Evolutionary conservation across 2,329 filamentous ascomycete genomes (phyloP).

Genomic region (Aureobasidium subglaciale): DNA sequence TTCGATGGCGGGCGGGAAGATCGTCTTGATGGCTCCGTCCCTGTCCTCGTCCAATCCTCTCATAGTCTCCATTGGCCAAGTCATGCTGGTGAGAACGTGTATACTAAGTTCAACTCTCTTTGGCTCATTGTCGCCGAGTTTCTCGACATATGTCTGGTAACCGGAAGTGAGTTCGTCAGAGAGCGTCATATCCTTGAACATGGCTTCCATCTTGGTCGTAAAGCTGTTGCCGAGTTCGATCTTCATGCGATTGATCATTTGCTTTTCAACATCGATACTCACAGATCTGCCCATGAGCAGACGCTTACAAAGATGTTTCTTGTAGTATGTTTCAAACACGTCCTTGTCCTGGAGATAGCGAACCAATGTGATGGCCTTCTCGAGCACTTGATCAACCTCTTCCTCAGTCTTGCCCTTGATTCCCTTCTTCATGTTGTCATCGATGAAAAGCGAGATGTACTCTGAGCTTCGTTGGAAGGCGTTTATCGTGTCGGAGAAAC

Average conservation of each 20-base stretch:
- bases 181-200: slow-evolving; percentile 94
- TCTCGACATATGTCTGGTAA: slow-evolving; percentile 65
- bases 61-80: slow-evolving; percentile 91
- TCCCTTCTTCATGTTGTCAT: slow-evolving; percentile 90
- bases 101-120: slow-evolving; percentile 72
- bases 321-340: slow-evolving; percentile 94
- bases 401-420: slow-evolving; percentile 87
- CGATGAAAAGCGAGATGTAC: slow-evolving; percentile 92
- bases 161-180: slow-evolving; percentile 73
- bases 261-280: slow-evolving; percentile 85
- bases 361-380: slow-evolving; percentile 82
- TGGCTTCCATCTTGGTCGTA: slow-evolving; percentile 85
- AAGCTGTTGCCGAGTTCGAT: slow-evolving; percentile 92
- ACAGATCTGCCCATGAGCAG: slow-evolving; percentile 83
- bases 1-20: slow-evolving; percentile 68
- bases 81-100: slow-evolving; percentile 83
- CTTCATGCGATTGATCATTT: slow-evolving; percentile 97
- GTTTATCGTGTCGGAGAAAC: slow-evolving; percentile 91
- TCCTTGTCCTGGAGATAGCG: slow-evolving; percentile 89
- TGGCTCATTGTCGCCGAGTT: slow-evolving; percentile 47
- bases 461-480: slow-evolving; percentile 75
- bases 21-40: slow-evolving; percentile 49
- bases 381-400: slow-evolving; percentile 75
- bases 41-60: slow-evolving; percentile 46
- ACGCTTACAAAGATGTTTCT: slow-evolving; percentile 86